Evolutionary conservation across 2,329 filamentous ascomycete genomes (phyloP), one percentile per base, ranked within the genome.

Genomic region (Venturia asperata): DNA sequence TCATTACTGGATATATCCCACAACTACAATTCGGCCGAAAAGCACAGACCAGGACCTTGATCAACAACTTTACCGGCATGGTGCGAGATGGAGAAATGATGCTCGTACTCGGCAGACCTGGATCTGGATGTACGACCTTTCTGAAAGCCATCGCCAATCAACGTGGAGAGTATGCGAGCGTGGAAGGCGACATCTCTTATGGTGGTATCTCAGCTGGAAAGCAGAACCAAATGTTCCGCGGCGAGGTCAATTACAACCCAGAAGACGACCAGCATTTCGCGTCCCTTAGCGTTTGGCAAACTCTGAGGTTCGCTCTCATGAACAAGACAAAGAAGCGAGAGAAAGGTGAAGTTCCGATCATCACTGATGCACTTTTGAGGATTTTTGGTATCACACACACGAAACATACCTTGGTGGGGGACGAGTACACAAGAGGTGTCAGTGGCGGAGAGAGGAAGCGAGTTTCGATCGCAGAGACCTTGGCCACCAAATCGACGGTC

Each of bases 251-350:
- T 15, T 92, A 93, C 73, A 91, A 91, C 69, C 87, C 90, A 17
- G 90, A 93, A 76, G 85, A 87, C 37, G 88, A 91, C 72, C 81
- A 87, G 37, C 89, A 92, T 72, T 92, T 91, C 68, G 86, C 89
- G 0, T 87, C 89, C n/a, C 77, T 94, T 27, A 90, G 87, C 0
- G 88, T 92, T 13, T 85, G 87, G 1, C 82, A 91, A 68, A 93
- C 89, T 0, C 79, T 93, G 0, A 81, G 85, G 62, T 92, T 92
- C 71, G 90, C 90, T 0, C 81, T 89, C 1, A 83, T 86, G 62
- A 85, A 86, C 0, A 81, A 87, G 63, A 89, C 88, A 0, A 88
- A 88, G 0, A 83, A 84, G 1, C 83, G 87, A 63, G 75, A 76
- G 19, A 81, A 85, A 1, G 73, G 78, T 0, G 82, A 88, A 24